Percentiles rank a stretch among this genome's conserved stretches.
phyloP scores from a whole-genome alignment of 345 rosid species.

The Nasturtium officinale region DNA sequence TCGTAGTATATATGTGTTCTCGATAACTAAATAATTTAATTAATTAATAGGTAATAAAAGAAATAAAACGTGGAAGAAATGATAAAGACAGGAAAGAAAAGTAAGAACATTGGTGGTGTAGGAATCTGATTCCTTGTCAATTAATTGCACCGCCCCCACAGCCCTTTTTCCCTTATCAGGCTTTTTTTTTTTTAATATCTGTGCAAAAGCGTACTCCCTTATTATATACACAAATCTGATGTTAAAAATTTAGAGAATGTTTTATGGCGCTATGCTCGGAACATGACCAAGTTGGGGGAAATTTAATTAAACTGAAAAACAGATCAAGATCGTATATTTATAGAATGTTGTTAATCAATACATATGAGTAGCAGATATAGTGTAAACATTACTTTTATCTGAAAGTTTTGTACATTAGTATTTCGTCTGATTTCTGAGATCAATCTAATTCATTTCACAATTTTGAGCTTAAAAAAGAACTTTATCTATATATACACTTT shows the following conservation, averaged over 20 bases:
- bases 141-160: constrained; percentile 36
- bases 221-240: too few species aligned
- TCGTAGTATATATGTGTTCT: neutral
- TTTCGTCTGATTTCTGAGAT: neutral
- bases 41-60: neutral
- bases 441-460: neutral
- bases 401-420: neutral
- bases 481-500: constrained; percentile 25
- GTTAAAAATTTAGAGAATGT: too few species aligned
- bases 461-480: neutral
- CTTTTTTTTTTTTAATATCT: too few species aligned
- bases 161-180: too few species aligned
- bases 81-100: constrained; percentile 41
- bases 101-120: constrained; percentile 38
- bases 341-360: neutral
- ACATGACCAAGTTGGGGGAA: too few species aligned
- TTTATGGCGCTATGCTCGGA: too few species aligned
- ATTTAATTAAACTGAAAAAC: too few species aligned
- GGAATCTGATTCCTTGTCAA: constrained; percentile 50
- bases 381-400: neutral
- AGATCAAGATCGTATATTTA: neutral
- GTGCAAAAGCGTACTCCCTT: too few species aligned
- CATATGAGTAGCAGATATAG: neutral
- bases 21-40: neutral
- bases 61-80: constrained; percentile 40